Evolutionary conservation across 2,329 filamentous ascomycete species (phyloP).

Genomic region (Fusarium anguioides): DNA sequence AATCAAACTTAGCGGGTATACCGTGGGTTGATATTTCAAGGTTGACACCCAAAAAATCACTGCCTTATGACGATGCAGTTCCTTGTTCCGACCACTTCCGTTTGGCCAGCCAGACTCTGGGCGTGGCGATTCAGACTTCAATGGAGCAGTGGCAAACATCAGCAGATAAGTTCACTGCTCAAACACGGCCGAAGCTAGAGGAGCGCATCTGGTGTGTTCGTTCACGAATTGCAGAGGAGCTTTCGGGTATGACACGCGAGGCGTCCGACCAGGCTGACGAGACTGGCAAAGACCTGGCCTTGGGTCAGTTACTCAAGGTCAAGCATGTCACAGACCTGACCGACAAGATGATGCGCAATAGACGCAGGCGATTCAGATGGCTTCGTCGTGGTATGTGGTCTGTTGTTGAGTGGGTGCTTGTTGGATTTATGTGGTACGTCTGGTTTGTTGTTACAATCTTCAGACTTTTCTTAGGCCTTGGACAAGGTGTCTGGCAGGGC

Average conservation of each 20-base stretch:
- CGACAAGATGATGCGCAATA: constrained; percentile 77
- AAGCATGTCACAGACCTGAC: constrained; percentile 85
- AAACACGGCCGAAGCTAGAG: constrained; percentile 66
- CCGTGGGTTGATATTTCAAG: constrained; percentile 59
- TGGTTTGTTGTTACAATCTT: constrained; percentile 89
- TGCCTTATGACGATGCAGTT: constrained; percentile 51
- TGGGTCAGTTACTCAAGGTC: constrained; percentile 80
- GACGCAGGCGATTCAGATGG: constrained; percentile 77
- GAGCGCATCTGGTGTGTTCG: constrained; percentile 60
- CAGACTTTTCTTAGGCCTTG: constrained; percentile 71
- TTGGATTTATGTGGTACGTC: constrained; percentile 93
- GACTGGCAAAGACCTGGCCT: constrained; percentile 79
- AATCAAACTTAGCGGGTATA: constrained; percentile 39
- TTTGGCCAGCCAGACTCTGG: constrained; percentile 63
- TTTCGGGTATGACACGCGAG: constrained; percentile 70
- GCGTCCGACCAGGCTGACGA: constrained; percentile 84
- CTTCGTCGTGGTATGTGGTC: constrained; percentile 81
- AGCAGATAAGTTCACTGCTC: constrained; percentile 68
- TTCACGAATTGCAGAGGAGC: constrained; percentile 61
- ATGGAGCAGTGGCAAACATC: constrained; percentile 68
- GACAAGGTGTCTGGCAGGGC: constrained; percentile 67
- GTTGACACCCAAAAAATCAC: constrained; percentile 52
- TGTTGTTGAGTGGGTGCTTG: constrained; percentile 85
- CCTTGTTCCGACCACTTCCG: constrained; percentile 61
- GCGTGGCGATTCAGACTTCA: constrained; percentile 58